Evolutionary conservation across 225 moss, liverwort and hornwort species (phyloP).

Genomic region (Antitrichia curtipendula): DNA sequence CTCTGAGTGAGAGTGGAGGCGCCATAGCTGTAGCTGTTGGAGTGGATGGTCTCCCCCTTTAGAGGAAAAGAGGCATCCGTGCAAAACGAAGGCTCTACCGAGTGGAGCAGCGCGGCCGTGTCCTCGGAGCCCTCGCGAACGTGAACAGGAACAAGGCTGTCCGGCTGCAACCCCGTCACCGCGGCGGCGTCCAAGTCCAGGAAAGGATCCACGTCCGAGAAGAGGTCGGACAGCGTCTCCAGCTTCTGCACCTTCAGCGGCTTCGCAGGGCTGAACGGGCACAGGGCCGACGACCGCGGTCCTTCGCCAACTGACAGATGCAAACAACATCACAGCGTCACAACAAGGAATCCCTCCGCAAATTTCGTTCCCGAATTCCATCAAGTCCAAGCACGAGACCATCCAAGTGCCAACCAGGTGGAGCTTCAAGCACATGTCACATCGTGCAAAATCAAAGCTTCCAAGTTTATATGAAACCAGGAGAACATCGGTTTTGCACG

Average conservation of each 20-base stretch:
- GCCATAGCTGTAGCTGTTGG: conserved; percentile 29
- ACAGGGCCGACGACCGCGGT: neutral
- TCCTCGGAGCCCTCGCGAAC: conserved; percentile 16
- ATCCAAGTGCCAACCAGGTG: neutral
- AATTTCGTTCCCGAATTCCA: neutral
- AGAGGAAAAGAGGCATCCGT: conserved; percentile 18
- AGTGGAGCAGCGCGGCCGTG: conserved; percentile 15
- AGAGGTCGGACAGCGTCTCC: conserved; percentile 44
- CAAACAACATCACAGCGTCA: neutral
- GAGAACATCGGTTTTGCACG: too few relatives aligned
- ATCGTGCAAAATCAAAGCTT: neutral
- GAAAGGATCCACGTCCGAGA: conserved; percentile 72
- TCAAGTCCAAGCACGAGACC: neutral
- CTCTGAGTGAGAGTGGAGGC: conserved; percentile 46
- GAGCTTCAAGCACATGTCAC: neutral
- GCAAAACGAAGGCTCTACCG: conserved; percentile 48
- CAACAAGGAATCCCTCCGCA: neutral
- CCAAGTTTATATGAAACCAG: neutral
- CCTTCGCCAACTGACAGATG: neutral
- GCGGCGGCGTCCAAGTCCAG: conserved; percentile 65
- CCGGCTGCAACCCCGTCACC: conserved; percentile 34
- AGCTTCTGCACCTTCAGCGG: conserved; percentile 40
- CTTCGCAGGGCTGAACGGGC: conserved; percentile 24
- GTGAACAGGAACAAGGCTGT: conserved; percentile 80
- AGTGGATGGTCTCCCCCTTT: conserved; percentile 12